Evolutionary conservation across 805 yeast species (phyloP), one percentile per base, ranked within the genome.

Genomic region (Kuraishia cidri): DNA sequence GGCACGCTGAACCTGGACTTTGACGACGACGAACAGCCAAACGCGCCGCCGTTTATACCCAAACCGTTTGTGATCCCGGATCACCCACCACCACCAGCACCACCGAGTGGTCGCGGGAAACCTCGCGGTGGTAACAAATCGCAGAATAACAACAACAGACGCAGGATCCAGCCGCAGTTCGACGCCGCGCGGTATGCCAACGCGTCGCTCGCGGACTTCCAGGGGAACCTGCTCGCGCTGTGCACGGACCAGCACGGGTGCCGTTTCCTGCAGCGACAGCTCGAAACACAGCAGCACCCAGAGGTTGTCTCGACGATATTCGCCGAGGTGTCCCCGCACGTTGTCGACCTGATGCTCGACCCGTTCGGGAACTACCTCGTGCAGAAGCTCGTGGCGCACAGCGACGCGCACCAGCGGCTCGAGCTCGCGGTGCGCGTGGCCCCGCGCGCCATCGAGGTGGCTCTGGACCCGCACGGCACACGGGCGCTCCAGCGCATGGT

Each of bases 221-320:
- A 69, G 12, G 86, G 86, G 29, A 78, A 76, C 37, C 79, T 90
- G 33, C 82, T 74, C 49, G 69, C 83, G 1, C 64, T 92, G 41
- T 88, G 97, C 60, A 85, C 79, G 49, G 98, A 90, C 53, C 97
- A 90, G 59, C 96, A 90, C 52, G 97, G 98, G 6, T 90, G 97
- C 52, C 68, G 98, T 37, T 87, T 83, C 53, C 61, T 90, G 41
- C 98, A 90, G 58, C 75, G 81, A 41, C 94, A 87, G 52, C 65
- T 92, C 43, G 95, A 86, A 45, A 53, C 66, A 29, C 69, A 72
- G 8, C 74, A 70, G 21, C n/a, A n/a, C n/a, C n/a, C n/a, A n/a
- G 56, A 62, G n/a, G 60, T 66, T 31, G 84, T 82, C 10, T 80
- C 88, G 6, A 69, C 80, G 20, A 84, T 92, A 30, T 88, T 86